phyloP scores from a whole-genome alignment of 1,284 basidiomycete genomes.

The Coniferiporia sulphurascens region DNA sequence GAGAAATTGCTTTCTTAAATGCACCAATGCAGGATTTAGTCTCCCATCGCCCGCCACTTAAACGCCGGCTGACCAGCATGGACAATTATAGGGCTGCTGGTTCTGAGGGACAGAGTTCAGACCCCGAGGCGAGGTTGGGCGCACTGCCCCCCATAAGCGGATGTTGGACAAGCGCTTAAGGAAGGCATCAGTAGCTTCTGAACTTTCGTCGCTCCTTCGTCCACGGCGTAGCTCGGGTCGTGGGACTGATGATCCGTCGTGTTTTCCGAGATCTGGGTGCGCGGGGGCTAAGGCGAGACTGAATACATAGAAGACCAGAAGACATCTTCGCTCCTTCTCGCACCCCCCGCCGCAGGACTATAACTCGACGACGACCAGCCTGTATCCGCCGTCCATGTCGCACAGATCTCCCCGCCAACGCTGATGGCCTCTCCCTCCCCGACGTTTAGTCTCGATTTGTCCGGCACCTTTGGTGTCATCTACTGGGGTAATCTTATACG shows the following conservation, averaged over 20 bases:
- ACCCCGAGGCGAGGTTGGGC: not conserved
- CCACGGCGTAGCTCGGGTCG: not conserved
- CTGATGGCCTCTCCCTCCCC: not conserved
- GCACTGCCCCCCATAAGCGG: not conserved
- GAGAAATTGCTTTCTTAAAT: not conserved
- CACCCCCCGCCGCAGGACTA: not conserved
- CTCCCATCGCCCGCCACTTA: too few species aligned
- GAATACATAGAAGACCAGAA: not conserved
- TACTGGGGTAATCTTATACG: conserved; percentile 11
- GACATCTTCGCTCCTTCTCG: not conserved
- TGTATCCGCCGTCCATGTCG: not conserved
- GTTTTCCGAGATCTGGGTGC: not conserved
- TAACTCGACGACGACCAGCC: not conserved
- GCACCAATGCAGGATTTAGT: not conserved
- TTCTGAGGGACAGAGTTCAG: not conserved
- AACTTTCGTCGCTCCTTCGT: not conserved
- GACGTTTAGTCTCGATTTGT: conserved; percentile 3
- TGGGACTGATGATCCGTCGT: conserved; percentile 1
- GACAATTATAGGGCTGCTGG: not conserved
- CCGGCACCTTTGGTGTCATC: conserved; percentile 13
- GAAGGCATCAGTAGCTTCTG: not conserved
- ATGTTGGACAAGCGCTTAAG: not conserved
- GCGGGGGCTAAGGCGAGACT: not conserved
- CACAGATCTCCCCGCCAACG: not conserved
- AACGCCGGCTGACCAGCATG: not conserved